Evolutionary conservation across 2,329 filamentous ascomycete species (phyloP).

Genomic region (Pseudonectria foliicola): DNA sequence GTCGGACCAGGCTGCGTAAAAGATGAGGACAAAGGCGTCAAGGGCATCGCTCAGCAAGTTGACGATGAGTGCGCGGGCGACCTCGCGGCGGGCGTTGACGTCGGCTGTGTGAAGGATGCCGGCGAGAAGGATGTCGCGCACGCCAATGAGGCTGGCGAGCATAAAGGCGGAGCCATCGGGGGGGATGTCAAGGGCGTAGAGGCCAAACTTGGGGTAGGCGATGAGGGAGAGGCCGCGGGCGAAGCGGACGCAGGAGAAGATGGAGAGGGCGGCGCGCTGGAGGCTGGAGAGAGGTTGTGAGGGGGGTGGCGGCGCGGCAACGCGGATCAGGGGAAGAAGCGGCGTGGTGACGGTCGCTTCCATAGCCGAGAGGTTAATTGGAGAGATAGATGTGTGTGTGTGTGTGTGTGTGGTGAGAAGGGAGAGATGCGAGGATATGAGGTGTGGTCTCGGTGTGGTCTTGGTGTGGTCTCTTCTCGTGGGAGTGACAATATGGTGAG

Average conservation of each 20-base stretch:
- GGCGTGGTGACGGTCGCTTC: constrained; percentile 14
- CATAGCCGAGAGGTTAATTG: constrained; percentile 5
- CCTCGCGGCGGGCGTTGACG: constrained; percentile 16
- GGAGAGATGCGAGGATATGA: too few species aligned
- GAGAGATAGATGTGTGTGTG: too few species aligned
- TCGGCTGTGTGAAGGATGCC: constrained; percentile 23
- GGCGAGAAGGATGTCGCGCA: constrained; percentile 25
- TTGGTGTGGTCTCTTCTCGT: too few species aligned
- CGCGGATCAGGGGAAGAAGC: constrained; percentile 20
- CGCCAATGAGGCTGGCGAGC: constrained; percentile 25
- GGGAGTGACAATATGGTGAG: too few species aligned
- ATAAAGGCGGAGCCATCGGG: constrained; percentile 20
- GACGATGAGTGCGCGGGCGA: constrained; percentile 23
- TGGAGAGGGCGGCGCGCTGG: constrained; percentile 17
- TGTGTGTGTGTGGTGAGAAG: too few species aligned
- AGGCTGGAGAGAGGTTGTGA: constrained; percentile 8
- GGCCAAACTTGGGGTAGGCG: constrained; percentile 21
- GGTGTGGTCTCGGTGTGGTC: too few species aligned
- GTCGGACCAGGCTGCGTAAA: constrained; percentile 25
- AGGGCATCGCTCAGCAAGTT: constrained; percentile 27
- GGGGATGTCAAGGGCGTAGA: constrained; percentile 24
- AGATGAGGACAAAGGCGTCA: constrained; percentile 28
- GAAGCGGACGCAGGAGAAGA: constrained; percentile 21
- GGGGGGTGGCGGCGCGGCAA: constrained; percentile 7
- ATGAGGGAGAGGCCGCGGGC: constrained; percentile 23